These are phyloP conservation scores for Hypoxylon sp. DNA, from an alignment of 2,329 filamentous ascomycete species.

Conservation along the genomic window DNA sequence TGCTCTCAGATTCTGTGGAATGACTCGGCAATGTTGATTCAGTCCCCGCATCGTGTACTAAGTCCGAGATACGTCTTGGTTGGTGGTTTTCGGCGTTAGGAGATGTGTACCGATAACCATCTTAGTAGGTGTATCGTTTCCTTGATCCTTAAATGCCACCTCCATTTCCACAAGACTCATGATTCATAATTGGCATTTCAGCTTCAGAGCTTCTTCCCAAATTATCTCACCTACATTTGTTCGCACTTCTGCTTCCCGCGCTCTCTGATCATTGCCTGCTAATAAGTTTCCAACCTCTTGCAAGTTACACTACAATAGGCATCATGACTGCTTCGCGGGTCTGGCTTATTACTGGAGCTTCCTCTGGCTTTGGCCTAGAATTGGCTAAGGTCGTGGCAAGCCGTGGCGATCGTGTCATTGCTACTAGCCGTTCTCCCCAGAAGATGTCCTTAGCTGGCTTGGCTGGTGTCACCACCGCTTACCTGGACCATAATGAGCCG, in stretches of 20 bases:
- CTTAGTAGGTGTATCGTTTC: background rate
- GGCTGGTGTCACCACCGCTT: conserved; percentile 55
- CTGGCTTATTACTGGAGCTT: conserved; percentile 66
- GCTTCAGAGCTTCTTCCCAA: background rate
- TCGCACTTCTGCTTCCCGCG: background rate
- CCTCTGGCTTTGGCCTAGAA: conserved; percentile 62
- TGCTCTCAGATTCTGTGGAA: too few species aligned
- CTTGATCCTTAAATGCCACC: background rate
- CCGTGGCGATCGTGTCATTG: conserved; percentile 64
- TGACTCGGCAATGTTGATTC: background rate
- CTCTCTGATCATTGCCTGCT: background rate
- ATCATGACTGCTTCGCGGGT: conserved; percentile 48
- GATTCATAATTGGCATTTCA: background rate
- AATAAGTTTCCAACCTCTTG: background rate
- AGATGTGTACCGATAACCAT: background rate
- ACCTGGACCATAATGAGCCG: conserved; percentile 59
- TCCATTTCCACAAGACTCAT: background rate
- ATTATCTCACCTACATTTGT: background rate
- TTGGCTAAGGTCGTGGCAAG: conserved; percentile 60
- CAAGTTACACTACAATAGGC: background rate
- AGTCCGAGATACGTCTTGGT: background rate
- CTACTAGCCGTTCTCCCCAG: conserved; percentile 58
- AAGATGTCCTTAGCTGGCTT: conserved; percentile 49
- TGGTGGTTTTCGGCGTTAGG: background rate
- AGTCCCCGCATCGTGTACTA: background rate